A percentile compares a stretch with the other conserved stretches of the same genome.
Conservation (phyloP, 139 green algal species). For the Cymbomonas tetramitiformis region DNA sequence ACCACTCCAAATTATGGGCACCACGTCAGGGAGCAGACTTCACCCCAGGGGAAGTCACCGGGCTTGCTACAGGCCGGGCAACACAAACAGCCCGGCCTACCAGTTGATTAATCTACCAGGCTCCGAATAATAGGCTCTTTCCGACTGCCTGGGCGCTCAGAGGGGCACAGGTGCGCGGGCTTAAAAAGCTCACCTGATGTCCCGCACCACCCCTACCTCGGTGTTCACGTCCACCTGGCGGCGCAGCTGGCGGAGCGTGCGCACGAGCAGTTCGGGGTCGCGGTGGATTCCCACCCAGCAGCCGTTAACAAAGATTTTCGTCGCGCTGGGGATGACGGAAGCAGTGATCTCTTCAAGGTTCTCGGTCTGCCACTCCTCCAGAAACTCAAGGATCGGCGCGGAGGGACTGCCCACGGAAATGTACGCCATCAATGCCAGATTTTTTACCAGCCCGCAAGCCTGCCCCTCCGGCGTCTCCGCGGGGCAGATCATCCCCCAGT, state of each 20-base stretch:
- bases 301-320: conserved; percentile 81
- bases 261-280: conserved; percentile 34
- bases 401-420: conserved; percentile 33
- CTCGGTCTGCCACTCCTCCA: conserved; percentile 43
- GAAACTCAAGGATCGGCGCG: conserved; percentile 36
- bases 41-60: too few relatives aligned
- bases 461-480: conserved; percentile 87
- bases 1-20: too few relatives aligned
- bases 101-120: too few relatives aligned
- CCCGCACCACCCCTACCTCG: conserved; percentile 33
- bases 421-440: conserved; percentile 87
- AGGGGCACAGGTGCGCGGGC: too few relatives aligned
- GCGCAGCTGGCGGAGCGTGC: conserved; percentile 32
- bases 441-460: conserved; percentile 90
- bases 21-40: too few relatives aligned
- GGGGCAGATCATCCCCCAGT: conserved; percentile 97
- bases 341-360: conserved; percentile 42
- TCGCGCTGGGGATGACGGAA: conserved; percentile 25
- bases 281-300: conserved; percentile 61
- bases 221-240: conserved; percentile 33
- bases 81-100: too few relatives aligned
- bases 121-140: too few relatives aligned
- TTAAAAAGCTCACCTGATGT: too few relatives aligned
- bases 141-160: too few relatives aligned
- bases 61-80: too few relatives aligned